Evolutionary conservation across 192 early-diverging fungal genomes (phyloP).

Genomic region (Irineochytrium annulatum): DNA sequence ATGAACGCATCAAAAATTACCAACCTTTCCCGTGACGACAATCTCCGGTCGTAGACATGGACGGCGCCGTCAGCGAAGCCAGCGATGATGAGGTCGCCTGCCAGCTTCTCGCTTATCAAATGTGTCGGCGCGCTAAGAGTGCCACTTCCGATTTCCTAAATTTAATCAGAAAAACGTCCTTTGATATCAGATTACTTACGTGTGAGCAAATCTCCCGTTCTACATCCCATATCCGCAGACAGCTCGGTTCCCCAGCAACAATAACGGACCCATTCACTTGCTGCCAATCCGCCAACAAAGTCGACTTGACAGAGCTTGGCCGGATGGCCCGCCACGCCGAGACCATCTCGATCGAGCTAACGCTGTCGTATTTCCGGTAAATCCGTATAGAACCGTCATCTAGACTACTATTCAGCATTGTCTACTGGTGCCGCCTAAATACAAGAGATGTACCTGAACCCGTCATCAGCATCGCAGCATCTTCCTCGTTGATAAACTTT

Average conservation of each 20-base stretch:
- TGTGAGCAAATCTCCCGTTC: conserved; percentile 66
- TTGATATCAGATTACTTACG: conserved; percentile 35
- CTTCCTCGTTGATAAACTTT: conserved; percentile 89
- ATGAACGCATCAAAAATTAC: conserved; percentile 1
- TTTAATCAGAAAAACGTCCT: conserved; percentile 6
- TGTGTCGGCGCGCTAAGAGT: conserved; percentile 46
- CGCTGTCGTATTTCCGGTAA: conserved; percentile 66
- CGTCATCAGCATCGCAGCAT: conserved; percentile 75
- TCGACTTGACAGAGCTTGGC: conserved; percentile 38
- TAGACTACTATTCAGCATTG: conserved; percentile 15
- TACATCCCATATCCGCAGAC: conserved; percentile 79
- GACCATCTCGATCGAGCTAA: conserved; percentile 57
- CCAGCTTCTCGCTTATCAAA: conserved; percentile 59
- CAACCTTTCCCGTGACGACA: conserved; percentile 51
- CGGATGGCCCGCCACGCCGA: conserved; percentile 73
- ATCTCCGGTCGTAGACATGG: conserved; percentile 66
- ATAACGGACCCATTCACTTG: conserved; percentile 64
- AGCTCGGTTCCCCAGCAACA: conserved; percentile 60
- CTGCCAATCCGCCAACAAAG: conserved; percentile 72
- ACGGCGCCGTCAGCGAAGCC: conserved; percentile 72
- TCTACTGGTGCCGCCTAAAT: background rate
- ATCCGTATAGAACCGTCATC: conserved; percentile 75
- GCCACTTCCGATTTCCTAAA: conserved; percentile 11
- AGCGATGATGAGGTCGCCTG: conserved; percentile 62
- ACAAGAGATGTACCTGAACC: conserved; percentile 62